Evolutionary conservation across 306 rosid genomes (phyloP).

Genomic region (Ormosia semicastrata): DNA sequence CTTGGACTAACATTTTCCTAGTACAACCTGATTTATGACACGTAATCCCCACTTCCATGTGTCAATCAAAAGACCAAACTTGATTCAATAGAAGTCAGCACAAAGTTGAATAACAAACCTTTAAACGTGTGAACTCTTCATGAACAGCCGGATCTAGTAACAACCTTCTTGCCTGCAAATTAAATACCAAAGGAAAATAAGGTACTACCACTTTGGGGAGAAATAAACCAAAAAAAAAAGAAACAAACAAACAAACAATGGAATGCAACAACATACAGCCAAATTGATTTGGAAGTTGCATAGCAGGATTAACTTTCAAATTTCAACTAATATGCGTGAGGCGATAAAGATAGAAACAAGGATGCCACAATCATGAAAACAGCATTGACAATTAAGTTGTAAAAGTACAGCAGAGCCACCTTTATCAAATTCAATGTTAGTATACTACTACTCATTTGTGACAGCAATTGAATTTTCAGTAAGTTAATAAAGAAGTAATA

Average conservation of each 20-base stretch:
- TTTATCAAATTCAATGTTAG: neutral
- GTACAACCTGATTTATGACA: neutral
- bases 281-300: neutral
- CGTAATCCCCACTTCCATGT: neutral
- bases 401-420: neutral
- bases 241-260: neutral
- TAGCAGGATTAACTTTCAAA: neutral
- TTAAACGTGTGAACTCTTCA: slow-evolving; percentile 87
- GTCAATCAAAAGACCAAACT: neutral
- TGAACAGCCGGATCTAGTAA: slow-evolving; percentile 91
- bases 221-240: neutral
- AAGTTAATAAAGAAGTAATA: neutral
- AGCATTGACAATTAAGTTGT: neutral
- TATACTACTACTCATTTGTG: neutral
- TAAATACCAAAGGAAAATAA: slow-evolving; percentile 15
- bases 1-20: neutral
- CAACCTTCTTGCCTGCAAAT: slow-evolving; percentile 76
- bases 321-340: neutral
- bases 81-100: neutral
- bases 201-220: neutral
- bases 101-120: slow-evolving; percentile 53
- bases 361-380: neutral
- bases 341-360: neutral
- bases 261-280: neutral
- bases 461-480: neutral